Base-by-base conservation (phyloP, 2,329 filamentous ascomycete species). In the Apiospora marii region DNA sequence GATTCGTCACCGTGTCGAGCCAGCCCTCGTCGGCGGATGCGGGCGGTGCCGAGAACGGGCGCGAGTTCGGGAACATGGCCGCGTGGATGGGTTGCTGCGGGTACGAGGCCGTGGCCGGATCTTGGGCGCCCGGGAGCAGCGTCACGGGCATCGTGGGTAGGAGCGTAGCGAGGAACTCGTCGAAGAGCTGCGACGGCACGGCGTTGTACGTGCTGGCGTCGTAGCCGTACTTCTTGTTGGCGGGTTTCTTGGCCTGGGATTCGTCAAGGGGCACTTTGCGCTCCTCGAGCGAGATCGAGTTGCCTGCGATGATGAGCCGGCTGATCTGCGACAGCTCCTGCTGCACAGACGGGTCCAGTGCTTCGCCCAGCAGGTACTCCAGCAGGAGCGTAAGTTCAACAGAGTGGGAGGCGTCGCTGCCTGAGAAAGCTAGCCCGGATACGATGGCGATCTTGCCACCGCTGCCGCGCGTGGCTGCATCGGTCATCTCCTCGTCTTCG, bases 11-110 rank as follows among this genome's bases (percentile, higher is more conserved):
- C 7, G 89, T 88, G 81, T 98, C 94, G 70, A 99, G 91, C 92
- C 95, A 98, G 27, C 92, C 91, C 0, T 89, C 84, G 68, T 90
- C 85, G 22, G 77, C 67, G 2, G 77, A 73, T n/a, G 79, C 76
- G 67, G 87, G 87, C 19, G 84, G 82, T 14, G 87, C 83, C 46
- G 88, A 88, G 80, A 94, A 99, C 10, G 89, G 85, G 74, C 95
- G 88, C 24, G 94, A 87, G 12, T 89, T 87, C 0, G 94, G 93
- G 77, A 99, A 96, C 90, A 99, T 94, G 73, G 96, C 96, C 5
- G 93, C 87, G 82, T 99, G 96, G 69, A 99, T 93, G 1, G 94
- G 93, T 81, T 98, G 96, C 80, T 99, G 96, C 0, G 96, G 96
- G 41, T 98, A 90, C 74, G 94, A 93, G 70, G 93, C 91, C 79